Percentiles rank a stretch among this genome's conserved stretches.
Conservation (phyloP, 352 stramenopile genomes). For the Blastocystis hominis region DNA sequence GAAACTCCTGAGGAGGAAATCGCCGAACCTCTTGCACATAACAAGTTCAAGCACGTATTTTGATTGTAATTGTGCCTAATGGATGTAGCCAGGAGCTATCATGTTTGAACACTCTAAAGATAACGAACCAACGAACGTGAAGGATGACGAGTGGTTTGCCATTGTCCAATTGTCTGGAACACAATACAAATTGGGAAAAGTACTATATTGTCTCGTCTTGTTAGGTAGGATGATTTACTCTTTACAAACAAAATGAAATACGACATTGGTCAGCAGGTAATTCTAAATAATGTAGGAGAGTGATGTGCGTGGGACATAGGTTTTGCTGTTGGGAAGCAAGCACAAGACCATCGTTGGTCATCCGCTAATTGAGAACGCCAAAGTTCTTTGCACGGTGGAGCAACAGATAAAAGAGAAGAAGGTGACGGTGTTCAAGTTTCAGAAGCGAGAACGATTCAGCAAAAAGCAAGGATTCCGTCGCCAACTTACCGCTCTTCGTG, state of each 20-base stretch:
- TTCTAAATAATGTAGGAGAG: conserved; percentile 23
- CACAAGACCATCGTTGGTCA: conserved; percentile 53
- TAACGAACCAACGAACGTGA: conserved; percentile 26
- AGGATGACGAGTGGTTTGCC: conserved; percentile 48
- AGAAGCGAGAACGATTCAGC: conserved; percentile 40
- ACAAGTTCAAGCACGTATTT: conserved; percentile 47
- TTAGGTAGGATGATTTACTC: conserved; percentile 48
- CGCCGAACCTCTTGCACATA: neutral
- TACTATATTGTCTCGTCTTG: neutral
- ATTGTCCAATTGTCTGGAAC: conserved; percentile 46
- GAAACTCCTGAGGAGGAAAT: neutral
- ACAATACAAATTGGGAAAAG: conserved; percentile 55
- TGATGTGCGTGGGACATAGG: neutral
- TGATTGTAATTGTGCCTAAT: neutral
- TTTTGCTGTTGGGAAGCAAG: conserved; percentile 51
- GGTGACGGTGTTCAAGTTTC: conserved; percentile 51
- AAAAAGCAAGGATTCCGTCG: conserved; percentile 52
- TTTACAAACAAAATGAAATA: conserved; percentile 54
- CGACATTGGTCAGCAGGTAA: conserved; percentile 47
- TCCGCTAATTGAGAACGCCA: conserved; percentile 37
- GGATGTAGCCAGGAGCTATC: neutral
- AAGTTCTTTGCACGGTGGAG: conserved; percentile 52
- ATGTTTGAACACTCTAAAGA: conserved; percentile 55
- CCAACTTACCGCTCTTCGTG: conserved; percentile 7
- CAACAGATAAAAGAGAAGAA: conserved; percentile 57